Evolutionary conservation across 2,329 filamentous ascomycete species (phyloP).

Genomic region (Lojkania enalia): DNA sequence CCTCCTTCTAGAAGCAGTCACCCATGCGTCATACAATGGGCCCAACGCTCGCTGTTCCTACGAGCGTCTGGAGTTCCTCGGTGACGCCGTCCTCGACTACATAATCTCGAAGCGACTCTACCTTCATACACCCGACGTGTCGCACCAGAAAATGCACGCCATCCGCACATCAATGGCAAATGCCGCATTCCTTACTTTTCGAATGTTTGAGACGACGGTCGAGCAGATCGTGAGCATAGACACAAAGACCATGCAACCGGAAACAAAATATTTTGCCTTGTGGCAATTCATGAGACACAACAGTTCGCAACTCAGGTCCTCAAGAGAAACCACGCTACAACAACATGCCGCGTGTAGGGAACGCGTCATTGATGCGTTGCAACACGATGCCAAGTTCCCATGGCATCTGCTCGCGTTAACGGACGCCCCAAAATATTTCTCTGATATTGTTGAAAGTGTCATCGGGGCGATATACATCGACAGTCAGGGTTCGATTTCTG

Average conservation of each 20-base stretch:
- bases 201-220: constrained; percentile 64
- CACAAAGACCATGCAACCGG: constrained; percentile 36
- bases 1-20: constrained; percentile 77
- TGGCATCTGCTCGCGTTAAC: constrained; percentile 73
- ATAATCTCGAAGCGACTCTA: constrained; percentile 70
- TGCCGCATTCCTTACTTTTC: constrained; percentile 75
- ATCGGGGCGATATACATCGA: constrained; percentile 86
- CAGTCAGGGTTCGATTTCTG: constrained; percentile 52
- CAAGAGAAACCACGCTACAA: constrained; percentile 50
- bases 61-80: constrained; percentile 84
- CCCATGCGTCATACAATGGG: constrained; percentile 66
- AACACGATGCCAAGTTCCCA: constrained; percentile 63
- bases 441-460: constrained; percentile 79
- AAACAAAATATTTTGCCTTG: constrained; percentile 50
- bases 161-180: constrained; percentile 79
- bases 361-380: constrained; percentile 56
- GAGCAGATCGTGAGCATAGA: constrained; percentile 24
- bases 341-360: constrained; percentile 56
- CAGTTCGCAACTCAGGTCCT: constrained; percentile 51
- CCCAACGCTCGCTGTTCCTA: constrained; percentile 55
- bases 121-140: constrained; percentile 50
- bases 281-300: constrained; percentile 72
- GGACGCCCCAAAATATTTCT: constrained; percentile 74
- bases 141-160: constrained; percentile 70
- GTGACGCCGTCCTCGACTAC: constrained; percentile 82